Evolutionary conservation across 441 rosid species (phyloP).

Genomic region (Arabidopsis hybrid): DNA sequence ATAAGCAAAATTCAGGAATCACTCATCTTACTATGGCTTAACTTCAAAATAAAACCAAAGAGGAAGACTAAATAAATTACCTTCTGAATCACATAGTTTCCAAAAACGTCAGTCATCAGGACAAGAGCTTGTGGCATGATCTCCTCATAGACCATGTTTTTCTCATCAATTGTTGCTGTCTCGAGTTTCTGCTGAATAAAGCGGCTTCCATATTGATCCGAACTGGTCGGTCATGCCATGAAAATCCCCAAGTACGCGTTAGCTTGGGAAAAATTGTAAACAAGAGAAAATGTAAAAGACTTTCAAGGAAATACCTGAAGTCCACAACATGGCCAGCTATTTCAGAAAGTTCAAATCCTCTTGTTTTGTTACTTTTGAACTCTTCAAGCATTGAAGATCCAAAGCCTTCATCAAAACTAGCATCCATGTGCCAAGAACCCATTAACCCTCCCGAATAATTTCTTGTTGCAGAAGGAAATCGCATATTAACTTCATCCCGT

Average conservation of each 20-base stretch:
- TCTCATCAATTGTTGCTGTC: constrained; percentile 79
- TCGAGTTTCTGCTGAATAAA: constrained; percentile 95
- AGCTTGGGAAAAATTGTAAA: constrained; percentile 9
- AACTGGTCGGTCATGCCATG: constrained; percentile 48
- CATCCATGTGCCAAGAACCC: constrained; percentile 78
- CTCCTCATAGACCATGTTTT: constrained; percentile 83
- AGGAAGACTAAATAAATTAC: constrained; percentile 44
- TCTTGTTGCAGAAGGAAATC: constrained; percentile 61
- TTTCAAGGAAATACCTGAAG: constrained; percentile 63
- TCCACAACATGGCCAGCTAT: constrained; percentile 83
- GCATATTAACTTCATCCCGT: constrained; percentile 65
- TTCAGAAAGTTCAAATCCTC: constrained; percentile 77
- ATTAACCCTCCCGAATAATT: constrained; percentile 63
- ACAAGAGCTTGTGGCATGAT: constrained; percentile 79
- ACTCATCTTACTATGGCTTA: not conserved
- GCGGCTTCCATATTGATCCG: constrained; percentile 93
- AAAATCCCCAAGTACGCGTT: not conserved
- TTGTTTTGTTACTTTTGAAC: constrained; percentile 81
- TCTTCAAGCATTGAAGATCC: constrained; percentile 85
- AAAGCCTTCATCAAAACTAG: constrained; percentile 59
- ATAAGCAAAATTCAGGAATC: not conserved
- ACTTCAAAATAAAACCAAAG: not conserved
- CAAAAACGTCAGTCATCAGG: constrained; percentile 92
- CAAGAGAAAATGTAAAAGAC: not conserved
- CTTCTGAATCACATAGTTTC: constrained; percentile 94